Conservation (phyloP, 192 early-diverging fungal genomes). For the Phlyctochytrium arcticum region DNA sequence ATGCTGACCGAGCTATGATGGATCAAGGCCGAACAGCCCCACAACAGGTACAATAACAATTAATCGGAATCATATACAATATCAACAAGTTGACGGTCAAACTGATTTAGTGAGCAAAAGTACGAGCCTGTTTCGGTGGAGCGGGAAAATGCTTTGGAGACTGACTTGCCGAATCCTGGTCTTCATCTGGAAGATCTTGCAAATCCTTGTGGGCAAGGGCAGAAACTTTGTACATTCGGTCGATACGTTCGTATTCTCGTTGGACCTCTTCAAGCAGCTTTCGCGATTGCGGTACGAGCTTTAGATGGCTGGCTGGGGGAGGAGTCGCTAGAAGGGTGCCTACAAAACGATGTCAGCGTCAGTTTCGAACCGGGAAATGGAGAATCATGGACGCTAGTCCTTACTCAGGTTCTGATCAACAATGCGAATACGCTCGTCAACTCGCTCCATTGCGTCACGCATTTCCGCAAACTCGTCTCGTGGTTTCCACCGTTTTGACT, state of each 20-base stretch:
- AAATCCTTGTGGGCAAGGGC: slow-evolving; percentile 6
- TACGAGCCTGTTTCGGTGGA: background rate
- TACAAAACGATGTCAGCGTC: too few species aligned
- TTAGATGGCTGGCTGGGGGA: background rate
- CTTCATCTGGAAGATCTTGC: background rate
- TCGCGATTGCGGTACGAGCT: slow-evolving; percentile 26
- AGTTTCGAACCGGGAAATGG: too few species aligned
- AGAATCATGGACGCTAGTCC: too few species aligned
- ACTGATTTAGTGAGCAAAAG: background rate
- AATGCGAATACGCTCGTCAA: slow-evolving; percentile 28
- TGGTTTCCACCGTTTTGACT: background rate
- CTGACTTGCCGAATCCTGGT: background rate
- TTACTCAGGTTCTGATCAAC: slow-evolving; percentile 43
- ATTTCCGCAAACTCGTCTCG: slow-evolving; percentile 46
- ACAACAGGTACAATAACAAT: background rate
- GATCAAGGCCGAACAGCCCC: background rate
- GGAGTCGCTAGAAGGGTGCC: slow-evolving; percentile 1
- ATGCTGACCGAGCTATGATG: background rate
- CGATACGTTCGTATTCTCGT: slow-evolving; percentile 34
- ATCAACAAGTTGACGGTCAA: too few species aligned
- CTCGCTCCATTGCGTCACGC: slow-evolving; percentile 30
- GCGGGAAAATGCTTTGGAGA: background rate
- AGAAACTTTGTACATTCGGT: slow-evolving; percentile 29
- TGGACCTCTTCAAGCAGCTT: slow-evolving; percentile 37
- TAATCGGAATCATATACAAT: too few species aligned